Evolutionary conservation across 371 early-diverging fungal genomes (phyloP).

Genomic region (Mucor plumbeus): DNA sequence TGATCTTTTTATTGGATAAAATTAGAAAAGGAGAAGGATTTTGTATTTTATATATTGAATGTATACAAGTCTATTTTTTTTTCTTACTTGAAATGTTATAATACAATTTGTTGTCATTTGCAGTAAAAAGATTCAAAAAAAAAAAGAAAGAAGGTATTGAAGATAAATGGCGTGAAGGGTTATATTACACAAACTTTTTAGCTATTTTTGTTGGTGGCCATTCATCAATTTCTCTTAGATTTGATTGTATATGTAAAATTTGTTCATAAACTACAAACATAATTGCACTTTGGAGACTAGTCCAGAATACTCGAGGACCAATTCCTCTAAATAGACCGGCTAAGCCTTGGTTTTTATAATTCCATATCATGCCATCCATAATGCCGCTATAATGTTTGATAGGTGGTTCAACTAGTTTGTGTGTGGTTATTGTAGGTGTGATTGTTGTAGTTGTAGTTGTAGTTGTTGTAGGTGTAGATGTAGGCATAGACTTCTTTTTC

Average conservation of each 20-base stretch:
- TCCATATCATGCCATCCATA: slow-evolving; percentile 67
- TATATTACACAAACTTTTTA: slow-evolving; percentile 3
- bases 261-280: slow-evolving; percentile 78
- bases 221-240: slow-evolving; percentile 38
- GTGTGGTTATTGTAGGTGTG: slow-evolving; percentile 15
- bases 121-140: not conserved
- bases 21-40: no score
- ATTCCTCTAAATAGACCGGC: slow-evolving; percentile 69
- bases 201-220: slow-evolving; percentile 45
- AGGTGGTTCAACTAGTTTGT: slow-evolving; percentile 16
- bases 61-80: not conserved
- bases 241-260: slow-evolving; percentile 53
- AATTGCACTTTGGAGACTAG: slow-evolving; percentile 66
- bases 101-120: slow-evolving; percentile 6
- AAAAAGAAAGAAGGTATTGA: not conserved
- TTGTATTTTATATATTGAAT: not conserved
- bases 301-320: slow-evolving; percentile 72
- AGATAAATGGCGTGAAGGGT: not conserved
- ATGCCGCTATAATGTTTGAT: slow-evolving; percentile 67
- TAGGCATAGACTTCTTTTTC: slow-evolving; percentile 21
- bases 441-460: slow-evolving; percentile 24
- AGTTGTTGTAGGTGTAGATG: slow-evolving; percentile 11
- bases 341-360: slow-evolving; percentile 66
- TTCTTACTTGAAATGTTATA: not conserved
- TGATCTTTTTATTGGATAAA: no score